These are phyloP conservation scores for Ceratobasidium papillatum DNA, from an alignment of 1,284 basidiomycete genomes.

Conservation along the genomic window DNA sequence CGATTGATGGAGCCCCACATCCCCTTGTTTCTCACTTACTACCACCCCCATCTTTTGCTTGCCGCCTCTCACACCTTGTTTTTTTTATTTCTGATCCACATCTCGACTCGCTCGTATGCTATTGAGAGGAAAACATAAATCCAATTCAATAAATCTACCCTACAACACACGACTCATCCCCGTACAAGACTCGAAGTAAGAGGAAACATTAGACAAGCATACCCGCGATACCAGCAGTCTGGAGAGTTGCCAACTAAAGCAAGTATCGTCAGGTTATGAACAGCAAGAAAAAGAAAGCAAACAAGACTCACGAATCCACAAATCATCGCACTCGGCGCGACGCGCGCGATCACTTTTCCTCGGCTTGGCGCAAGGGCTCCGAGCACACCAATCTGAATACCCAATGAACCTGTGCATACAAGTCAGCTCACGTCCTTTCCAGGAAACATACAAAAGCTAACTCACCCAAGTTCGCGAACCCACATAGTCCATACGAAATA, in stretches of 20 bases:
- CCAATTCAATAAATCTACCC: conserved; percentile 23
- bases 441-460: conserved; percentile 32
- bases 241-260: conserved; percentile 51
- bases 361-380: conserved; percentile 83
- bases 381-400: conserved; percentile 91
- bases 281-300: conserved; percentile 44
- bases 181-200: background rate
- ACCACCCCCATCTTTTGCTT: too few relatives aligned
- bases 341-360: conserved; percentile 71
- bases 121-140: background rate
- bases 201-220: conserved; percentile 47
- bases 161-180: background rate
- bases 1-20: too few relatives aligned
- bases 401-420: conserved; percentile 62
- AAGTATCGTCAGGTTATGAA: background rate
- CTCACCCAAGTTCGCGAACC: conserved; percentile 83
- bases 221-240: conserved; percentile 54
- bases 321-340: conserved; percentile 80
- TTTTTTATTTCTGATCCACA: background rate
- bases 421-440: background rate
- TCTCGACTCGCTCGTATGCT: background rate
- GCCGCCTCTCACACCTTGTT: background rate
- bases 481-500: conserved; percentile 84
- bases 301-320: conserved; percentile 68
- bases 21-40: too few relatives aligned